Base-by-base conservation (phyloP, 2,329 filamentous ascomycete genomes). In the Diaporthe velutina region DNA sequence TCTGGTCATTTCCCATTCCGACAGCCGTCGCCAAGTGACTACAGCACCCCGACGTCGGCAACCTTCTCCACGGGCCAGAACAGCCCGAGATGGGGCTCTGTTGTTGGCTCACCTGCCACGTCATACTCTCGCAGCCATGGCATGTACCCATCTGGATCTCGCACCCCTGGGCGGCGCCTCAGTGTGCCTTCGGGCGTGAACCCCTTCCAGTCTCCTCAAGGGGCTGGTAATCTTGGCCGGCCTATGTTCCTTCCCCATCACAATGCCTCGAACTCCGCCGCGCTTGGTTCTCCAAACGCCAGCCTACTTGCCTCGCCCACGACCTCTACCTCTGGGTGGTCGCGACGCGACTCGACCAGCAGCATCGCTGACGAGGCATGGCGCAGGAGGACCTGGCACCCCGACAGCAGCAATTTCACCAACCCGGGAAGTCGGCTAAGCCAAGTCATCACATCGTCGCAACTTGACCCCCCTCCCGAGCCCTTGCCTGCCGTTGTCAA, bases 331-430 rank as follows among this genome's bases (percentile, higher is more conserved):
- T 77, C 79, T 0, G 86, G 88, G 10, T 93, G 91, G 83, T 88
- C 90, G 6, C 86, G 93, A 40, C 88, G 93, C 55, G 93, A 95
- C 54, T 93, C 94, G 0, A 86, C 86, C 3, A 85, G 89, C 12
- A 90, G 88, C 70, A 86, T 88, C 28, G 85, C 90, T 0, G 95
- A 98, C 77, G 92, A 95, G 55, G 93, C 94, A 73, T 94, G 92
- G 90, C 91, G 95, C 77, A 89, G 96, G 76, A 90, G 95, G 71
- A 98, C 96, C 3, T 98, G 96, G 96, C 96, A 98, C 83, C 94
- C 95, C 0, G 94, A 95, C 76, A 93, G 92, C 75, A 88, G 90
- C 22, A 89, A 89, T 77, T 91, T 91, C 76, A 88, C 88, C 75
- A 86, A 91, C 42, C 91, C 92, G 66, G 93, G 92, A 19, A 96